phyloP scores from a whole-genome alignment of 345 rosid genomes.

The Aethionema arabicum region DNA sequence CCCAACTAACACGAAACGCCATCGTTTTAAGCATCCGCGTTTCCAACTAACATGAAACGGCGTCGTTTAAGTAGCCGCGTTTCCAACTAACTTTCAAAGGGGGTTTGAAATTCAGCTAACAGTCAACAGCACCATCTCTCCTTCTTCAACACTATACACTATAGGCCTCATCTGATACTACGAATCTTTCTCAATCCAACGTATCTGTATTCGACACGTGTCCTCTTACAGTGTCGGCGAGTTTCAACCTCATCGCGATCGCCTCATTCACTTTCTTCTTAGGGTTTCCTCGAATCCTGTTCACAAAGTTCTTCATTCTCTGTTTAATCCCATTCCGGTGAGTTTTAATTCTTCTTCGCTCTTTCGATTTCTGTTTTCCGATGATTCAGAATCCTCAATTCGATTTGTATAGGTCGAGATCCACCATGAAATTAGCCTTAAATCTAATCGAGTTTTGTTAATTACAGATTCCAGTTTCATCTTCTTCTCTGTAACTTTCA shows the following conservation, averaged over 20 bases:
- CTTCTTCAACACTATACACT: slow-evolving; percentile 30
- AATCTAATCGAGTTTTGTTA: too few species aligned
- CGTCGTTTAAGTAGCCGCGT: slow-evolving; percentile 1
- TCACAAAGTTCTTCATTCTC: slow-evolving; percentile 8
- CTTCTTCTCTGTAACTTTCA: too few species aligned
- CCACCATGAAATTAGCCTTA: neutral
- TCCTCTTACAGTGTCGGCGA: slow-evolving; percentile 16
- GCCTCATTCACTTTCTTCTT: neutral
- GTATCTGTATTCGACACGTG: slow-evolving; percentile 32
- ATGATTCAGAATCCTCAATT: neutral
- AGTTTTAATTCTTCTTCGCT: slow-evolving; percentile 7
- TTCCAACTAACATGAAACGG: slow-evolving; percentile 11
- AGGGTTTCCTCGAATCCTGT: neutral
- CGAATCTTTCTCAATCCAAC: slow-evolving; percentile 33
- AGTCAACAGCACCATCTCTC: slow-evolving; percentile 25
- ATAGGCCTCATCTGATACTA: slow-evolving; percentile 9
- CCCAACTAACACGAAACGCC: neutral
- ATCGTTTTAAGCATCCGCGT: neutral
- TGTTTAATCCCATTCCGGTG: slow-evolving; percentile 12
- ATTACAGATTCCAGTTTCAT: too few species aligned
- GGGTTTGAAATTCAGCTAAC: slow-evolving; percentile 28
- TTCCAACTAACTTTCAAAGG: slow-evolving; percentile 33
- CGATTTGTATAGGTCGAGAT: slow-evolving; percentile 11
- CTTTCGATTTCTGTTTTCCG: neutral
- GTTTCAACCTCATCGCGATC: slow-evolving; percentile 29